Evolutionary conservation across 192 early-diverging fungal species (phyloP).

Genomic region (Linnemannia elongata): DNA sequence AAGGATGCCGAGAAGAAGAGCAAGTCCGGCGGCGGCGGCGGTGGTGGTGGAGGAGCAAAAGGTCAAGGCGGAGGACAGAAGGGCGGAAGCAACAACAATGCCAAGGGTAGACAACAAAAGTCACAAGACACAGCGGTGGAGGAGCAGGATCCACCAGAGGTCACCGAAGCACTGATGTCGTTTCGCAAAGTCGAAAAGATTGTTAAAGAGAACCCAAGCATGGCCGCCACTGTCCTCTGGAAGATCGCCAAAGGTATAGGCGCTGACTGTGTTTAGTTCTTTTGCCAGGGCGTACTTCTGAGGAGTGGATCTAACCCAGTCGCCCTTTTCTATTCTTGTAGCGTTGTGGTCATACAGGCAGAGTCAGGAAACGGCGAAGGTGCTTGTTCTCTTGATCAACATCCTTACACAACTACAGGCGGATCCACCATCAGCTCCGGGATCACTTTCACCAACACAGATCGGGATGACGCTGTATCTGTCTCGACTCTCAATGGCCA

Average conservation of each 20-base stretch:
- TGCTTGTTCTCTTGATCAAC: conserved; percentile 47
- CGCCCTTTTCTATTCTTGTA: neutral
- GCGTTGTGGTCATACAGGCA: conserved; percentile 51
- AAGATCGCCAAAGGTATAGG: conserved; percentile 57
- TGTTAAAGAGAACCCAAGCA: conserved; percentile 44
- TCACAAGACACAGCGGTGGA: neutral
- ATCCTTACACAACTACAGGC: conserved; percentile 31
- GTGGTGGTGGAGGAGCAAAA: conserved; percentile 16
- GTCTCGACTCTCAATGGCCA: conserved; percentile 55
- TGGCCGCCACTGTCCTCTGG: conserved; percentile 53
- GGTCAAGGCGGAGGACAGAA: conserved; percentile 12
- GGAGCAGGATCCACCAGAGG: conserved; percentile 36
- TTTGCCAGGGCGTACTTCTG: neutral
- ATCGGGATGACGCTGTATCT: conserved; percentile 55
- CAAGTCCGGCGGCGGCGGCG: conserved; percentile 2
- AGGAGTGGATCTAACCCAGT: neutral
- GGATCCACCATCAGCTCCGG: neutral
- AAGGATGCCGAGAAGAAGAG: conserved; percentile 50
- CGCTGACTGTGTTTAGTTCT: too few relatives aligned
- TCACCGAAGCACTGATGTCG: conserved; percentile 33
- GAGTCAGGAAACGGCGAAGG: conserved; percentile 45
- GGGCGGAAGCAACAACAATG: neutral
- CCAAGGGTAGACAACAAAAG: conserved; percentile 13
- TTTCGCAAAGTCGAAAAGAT: conserved; percentile 43
- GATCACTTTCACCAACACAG: conserved; percentile 44